phyloP scores from a whole-genome alignment of 306 rosid species.

The Adenanthera pavonina region DNA sequence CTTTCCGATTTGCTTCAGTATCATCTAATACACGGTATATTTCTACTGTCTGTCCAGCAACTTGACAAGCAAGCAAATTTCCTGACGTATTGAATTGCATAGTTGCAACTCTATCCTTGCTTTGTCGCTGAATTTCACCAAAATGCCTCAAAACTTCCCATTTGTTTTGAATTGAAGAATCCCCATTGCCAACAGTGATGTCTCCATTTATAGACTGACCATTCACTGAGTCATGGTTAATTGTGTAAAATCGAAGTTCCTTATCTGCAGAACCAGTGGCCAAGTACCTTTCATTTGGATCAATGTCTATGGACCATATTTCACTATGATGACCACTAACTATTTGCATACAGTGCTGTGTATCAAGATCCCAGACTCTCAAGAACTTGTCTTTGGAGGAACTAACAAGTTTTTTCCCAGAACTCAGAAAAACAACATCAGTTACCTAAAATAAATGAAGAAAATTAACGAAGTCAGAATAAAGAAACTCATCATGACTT shows the following conservation, averaged over 20 bases:
- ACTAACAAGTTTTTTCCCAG: conserved; percentile 80
- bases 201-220: conserved; percentile 49
- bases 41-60: conserved; percentile 88
- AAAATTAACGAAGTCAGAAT: conserved; percentile 13
- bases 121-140: conserved; percentile 87
- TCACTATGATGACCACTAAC: conserved; percentile 94
- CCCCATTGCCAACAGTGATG: conserved; percentile 44
- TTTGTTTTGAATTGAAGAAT: conserved; percentile 55
- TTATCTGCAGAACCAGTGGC: conserved; percentile 90
- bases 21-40: conserved; percentile 83
- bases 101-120: conserved; percentile 85
- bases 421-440: conserved; percentile 74
- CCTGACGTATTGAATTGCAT: conserved; percentile 85
- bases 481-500: not conserved
- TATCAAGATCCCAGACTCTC: conserved; percentile 98
- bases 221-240: conserved; percentile 59
- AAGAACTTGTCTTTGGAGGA: conserved; percentile 93
- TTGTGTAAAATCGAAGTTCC: conserved; percentile 80
- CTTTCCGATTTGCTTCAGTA: conserved; percentile 79
- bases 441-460: conserved; percentile 71
- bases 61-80: conserved; percentile 86
- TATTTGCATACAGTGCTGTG: conserved; percentile 97
- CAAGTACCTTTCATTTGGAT: conserved; percentile 72
- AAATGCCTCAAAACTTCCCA: conserved; percentile 80
- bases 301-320: conserved; percentile 89